Percentiles rank a stretch among this genome's conserved stretches.
These are phyloP conservation scores for Trichophyton rubrum DNA, from an alignment of 2,329 filamentous ascomycete genomes.

Conservation along the genomic window DNA sequence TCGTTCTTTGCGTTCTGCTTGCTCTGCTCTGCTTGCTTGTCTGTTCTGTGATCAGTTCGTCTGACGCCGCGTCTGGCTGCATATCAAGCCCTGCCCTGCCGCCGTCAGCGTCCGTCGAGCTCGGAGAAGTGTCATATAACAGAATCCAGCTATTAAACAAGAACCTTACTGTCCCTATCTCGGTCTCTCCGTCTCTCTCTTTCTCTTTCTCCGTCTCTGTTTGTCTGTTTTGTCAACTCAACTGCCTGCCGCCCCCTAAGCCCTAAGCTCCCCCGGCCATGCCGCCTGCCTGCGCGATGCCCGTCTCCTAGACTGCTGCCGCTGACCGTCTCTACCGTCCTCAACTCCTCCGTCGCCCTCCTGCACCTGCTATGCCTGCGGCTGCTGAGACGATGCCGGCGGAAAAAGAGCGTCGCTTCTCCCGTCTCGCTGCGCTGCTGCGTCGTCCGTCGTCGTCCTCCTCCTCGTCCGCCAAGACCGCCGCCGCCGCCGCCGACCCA, in stretches of 20 bases:
- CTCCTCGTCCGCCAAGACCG: slow-evolving; percentile 16
- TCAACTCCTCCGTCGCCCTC: background rate
- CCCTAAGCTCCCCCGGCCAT: too few species aligned
- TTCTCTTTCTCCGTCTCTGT: too few species aligned
- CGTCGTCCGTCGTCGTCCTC: slow-evolving; percentile 25
- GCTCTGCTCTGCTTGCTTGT: background rate
- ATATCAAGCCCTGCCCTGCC: too few species aligned
- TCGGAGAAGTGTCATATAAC: too few species aligned
- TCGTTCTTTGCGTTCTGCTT: background rate
- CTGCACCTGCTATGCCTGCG: too few species aligned
- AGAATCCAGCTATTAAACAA: too few species aligned
- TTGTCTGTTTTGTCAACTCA: too few species aligned
- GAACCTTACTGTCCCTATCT: too few species aligned
- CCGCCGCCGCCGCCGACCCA: background rate
- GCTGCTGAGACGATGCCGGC: slow-evolving; percentile 7
- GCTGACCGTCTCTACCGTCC: background rate
- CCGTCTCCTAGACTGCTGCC: background rate
- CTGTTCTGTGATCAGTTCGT: background rate
- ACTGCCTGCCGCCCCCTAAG: too few species aligned
- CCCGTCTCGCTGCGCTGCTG: slow-evolving; percentile 26
- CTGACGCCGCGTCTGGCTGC: background rate
- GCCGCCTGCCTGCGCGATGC: background rate
- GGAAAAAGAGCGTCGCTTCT: slow-evolving; percentile 20
- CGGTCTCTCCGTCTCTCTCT: too few species aligned
- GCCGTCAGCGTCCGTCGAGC: too few species aligned